These are phyloP conservation scores for Mortierella sp. DNA, from an alignment of 371 early-diverging fungal genomes.

Conservation along the genomic window DNA sequence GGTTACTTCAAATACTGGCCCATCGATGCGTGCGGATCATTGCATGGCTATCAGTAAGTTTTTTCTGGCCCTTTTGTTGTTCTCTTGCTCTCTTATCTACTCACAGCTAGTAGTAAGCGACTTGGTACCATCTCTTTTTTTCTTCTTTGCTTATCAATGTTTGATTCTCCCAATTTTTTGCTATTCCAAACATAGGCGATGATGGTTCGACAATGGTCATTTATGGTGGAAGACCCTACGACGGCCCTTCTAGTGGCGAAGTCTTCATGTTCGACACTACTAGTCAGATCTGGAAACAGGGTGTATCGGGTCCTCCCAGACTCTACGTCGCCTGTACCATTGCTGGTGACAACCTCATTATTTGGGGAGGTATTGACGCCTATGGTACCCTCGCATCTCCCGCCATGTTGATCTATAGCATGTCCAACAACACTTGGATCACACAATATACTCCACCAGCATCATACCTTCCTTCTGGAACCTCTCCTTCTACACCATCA, in stretches of 20 bases:
- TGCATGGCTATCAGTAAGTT: constrained; percentile 47
- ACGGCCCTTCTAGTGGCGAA: constrained; percentile 7
- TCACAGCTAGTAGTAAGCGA: too few relatives aligned
- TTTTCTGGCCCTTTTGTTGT: not conserved
- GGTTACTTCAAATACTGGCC: constrained; percentile 23
- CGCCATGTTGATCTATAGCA: constrained; percentile 25
- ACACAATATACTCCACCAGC: constrained; percentile 26
- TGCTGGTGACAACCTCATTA: constrained; percentile 34
- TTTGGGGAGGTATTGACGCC: constrained; percentile 36
- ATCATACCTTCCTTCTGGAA: constrained; percentile 7
- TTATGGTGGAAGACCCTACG: constrained; percentile 28
- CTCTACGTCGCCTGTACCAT: constrained; percentile 39
- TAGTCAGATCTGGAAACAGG: constrained; percentile 20
- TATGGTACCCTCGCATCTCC: not conserved
- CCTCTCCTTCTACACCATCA: not conserved
- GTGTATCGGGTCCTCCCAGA: constrained; percentile 24
- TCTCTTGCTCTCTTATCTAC: not conserved
- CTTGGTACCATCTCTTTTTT: too few relatives aligned
- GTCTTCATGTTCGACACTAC: constrained; percentile 31
- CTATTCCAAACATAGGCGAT: constrained; percentile 16
- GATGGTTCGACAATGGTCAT: constrained; percentile 37
- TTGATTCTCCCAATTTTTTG: not conserved
- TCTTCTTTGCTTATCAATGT: not conserved
- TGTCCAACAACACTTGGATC: constrained; percentile 28
- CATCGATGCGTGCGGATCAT: constrained; percentile 44